phyloP scores from a whole-genome alignment of 495 filamentous ascomycete species.

The Tuber brumale region DNA sequence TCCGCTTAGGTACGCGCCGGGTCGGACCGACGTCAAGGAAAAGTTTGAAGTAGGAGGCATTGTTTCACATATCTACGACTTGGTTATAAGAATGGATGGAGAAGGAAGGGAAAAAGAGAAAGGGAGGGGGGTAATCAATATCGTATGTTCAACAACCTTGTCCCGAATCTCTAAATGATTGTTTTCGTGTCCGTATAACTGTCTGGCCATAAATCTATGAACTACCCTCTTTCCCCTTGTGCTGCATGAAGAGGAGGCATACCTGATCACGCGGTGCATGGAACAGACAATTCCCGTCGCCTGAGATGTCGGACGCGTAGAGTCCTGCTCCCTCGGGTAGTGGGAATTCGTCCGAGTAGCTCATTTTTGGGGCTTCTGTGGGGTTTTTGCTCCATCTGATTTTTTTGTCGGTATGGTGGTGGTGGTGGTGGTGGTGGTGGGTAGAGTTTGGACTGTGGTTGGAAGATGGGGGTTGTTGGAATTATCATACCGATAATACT shows the following conservation, averaged over 20 bases:
- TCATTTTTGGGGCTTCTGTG: not conserved
- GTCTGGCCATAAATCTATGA: not conserved
- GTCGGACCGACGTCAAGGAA: constrained; percentile 50
- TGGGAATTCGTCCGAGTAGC: constrained; percentile 50
- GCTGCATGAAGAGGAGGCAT: not conserved
- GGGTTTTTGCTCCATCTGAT: not conserved
- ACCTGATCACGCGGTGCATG: constrained; percentile 68
- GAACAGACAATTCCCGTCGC: constrained; percentile 67
- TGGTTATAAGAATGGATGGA: constrained; percentile 5
- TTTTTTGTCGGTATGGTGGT: not conserved
- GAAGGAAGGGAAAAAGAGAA: not conserved
- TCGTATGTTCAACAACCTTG: constrained; percentile 51
- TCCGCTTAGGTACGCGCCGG: constrained; percentile 46
- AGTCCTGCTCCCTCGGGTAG: constrained; percentile 49
- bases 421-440: not conserved
- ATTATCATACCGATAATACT: too few relatives aligned
- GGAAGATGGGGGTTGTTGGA: too few relatives aligned
- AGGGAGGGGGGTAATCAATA: too few relatives aligned
- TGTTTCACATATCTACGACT: constrained; percentile 49
- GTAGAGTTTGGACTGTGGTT: not conserved
- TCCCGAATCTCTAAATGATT: constrained; percentile 56
- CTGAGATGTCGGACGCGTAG: constrained; percentile 50
- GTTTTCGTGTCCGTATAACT: constrained; percentile 57
- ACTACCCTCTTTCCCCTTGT: not conserved
- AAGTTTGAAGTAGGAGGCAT: too few relatives aligned